Evolutionary conservation across 805 yeast genomes (phyloP).

Genomic region (Debaryomyces prosopidis): DNA sequence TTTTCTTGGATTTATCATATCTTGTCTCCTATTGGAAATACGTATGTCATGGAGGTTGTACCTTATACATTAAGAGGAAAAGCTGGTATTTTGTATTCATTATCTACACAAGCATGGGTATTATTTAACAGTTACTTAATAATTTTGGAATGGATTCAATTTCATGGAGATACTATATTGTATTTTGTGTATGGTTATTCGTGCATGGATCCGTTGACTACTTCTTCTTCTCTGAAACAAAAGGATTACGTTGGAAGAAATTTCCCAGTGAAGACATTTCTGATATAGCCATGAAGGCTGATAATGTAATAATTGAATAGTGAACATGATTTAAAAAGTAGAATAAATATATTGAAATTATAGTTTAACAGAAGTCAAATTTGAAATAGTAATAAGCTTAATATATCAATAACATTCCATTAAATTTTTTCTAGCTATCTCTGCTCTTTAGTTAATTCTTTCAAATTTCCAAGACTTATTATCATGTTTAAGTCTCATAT

Average conservation of each 20-base stretch:
- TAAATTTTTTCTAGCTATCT: too few relatives aligned
- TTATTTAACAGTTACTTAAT: constrained; percentile 29
- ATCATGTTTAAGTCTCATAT: too few relatives aligned
- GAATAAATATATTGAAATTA: too few relatives aligned
- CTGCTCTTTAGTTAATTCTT: too few relatives aligned
- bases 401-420: too few relatives aligned
- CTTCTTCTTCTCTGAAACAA: constrained; percentile 43
- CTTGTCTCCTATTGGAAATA: not conserved
- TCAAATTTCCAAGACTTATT: too few relatives aligned
- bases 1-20: constrained; percentile 1
- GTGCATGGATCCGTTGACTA: constrained; percentile 29
- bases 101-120: constrained; percentile 18
- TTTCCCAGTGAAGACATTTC: constrained; percentile 29
- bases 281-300: not conserved
- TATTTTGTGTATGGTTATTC: constrained; percentile 30
- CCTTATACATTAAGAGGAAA: constrained; percentile 20
- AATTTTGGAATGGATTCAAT: constrained; percentile 43
- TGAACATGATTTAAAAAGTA: too few relatives aligned
- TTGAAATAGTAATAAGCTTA: too few relatives aligned
- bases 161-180: constrained; percentile 46
- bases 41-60: constrained; percentile 2
- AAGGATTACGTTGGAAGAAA: constrained; percentile 46
- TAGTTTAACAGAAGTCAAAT: too few relatives aligned
- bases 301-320: too few relatives aligned
- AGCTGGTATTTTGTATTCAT: constrained; percentile 34